A percentile compares a stretch with the other conserved stretches of the same genome.
phyloP scores from a whole-genome alignment of 2,329 filamentous ascomycete species.

The Aspergillus quadricinctus region DNA sequence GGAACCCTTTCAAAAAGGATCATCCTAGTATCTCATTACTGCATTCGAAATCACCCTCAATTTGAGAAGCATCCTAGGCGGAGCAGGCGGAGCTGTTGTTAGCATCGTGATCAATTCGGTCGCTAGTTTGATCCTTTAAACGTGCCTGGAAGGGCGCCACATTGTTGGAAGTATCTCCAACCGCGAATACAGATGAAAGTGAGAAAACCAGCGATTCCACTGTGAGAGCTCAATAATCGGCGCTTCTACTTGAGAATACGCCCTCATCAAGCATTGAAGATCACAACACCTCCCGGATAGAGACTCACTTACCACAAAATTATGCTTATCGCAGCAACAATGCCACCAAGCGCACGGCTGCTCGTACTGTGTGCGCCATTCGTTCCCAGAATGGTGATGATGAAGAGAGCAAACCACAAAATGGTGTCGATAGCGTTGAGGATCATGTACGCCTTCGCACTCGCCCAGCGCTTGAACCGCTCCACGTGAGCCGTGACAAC shows the following conservation, averaged over 20 bases:
- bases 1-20: not conserved
- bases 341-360: conserved; percentile 16
- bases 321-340: conserved; percentile 12
- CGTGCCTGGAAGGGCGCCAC: conserved; percentile 6
- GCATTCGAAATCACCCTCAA: not conserved
- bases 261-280: not conserved
- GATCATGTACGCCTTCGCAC: conserved; percentile 16
- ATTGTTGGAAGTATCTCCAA: conserved; percentile 7
- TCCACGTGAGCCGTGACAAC: conserved; percentile 12
- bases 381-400: conserved; percentile 18
- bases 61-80: not conserved
- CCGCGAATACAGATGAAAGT: conserved; percentile 14
- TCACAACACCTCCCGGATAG: too few species aligned
- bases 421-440: conserved; percentile 21
- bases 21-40: not conserved
- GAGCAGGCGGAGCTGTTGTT: not conserved
- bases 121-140: not conserved
- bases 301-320: conserved; percentile 13
- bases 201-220: conserved; percentile 8
- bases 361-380: conserved; percentile 5
- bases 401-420: conserved; percentile 23
- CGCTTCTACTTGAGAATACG: not conserved
- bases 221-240: not conserved
- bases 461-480: conserved; percentile 20
- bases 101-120: not conserved